phyloP scores from a whole-genome alignment of 164 flowering plant species.

The Vitis rotundifolia region DNA sequence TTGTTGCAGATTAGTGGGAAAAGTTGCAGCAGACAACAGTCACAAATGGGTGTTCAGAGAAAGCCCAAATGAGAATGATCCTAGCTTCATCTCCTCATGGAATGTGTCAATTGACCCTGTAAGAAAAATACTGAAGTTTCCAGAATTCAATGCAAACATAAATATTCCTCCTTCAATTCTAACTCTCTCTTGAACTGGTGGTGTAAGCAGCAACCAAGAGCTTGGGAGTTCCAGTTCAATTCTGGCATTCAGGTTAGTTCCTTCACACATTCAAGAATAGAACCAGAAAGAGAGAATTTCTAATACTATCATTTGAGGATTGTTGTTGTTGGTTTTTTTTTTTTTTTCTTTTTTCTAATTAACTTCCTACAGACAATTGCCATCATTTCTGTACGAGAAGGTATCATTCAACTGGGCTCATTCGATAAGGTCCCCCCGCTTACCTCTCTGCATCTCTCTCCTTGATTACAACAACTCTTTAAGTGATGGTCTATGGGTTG shows the following conservation, averaged over 20 bases:
- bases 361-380: constrained; percentile 59
- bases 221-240: constrained; percentile 76
- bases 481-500: not conserved
- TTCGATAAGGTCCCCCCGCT: constrained; percentile 52
- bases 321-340: not conserved
- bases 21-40: constrained; percentile 76
- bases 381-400: constrained; percentile 75
- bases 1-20: constrained; percentile 64
- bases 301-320: not conserved
- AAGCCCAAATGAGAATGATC: constrained; percentile 38
- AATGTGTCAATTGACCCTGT: constrained; percentile 69
- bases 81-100: constrained; percentile 56
- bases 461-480: not conserved
- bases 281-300: not conserved
- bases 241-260: constrained; percentile 75
- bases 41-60: constrained; percentile 80
- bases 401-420: constrained; percentile 80
- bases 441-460: not conserved
- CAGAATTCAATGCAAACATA: not conserved
- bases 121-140: constrained; percentile 24
- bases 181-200: constrained; percentile 1
- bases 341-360: not conserved
- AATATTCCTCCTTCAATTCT: not conserved
- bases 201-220: constrained; percentile 67
- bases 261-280: too few relatives aligned